Evolutionary conservation across 805 yeast species (phyloP).

Genomic region (Starmerella gropengiesseri): DNA sequence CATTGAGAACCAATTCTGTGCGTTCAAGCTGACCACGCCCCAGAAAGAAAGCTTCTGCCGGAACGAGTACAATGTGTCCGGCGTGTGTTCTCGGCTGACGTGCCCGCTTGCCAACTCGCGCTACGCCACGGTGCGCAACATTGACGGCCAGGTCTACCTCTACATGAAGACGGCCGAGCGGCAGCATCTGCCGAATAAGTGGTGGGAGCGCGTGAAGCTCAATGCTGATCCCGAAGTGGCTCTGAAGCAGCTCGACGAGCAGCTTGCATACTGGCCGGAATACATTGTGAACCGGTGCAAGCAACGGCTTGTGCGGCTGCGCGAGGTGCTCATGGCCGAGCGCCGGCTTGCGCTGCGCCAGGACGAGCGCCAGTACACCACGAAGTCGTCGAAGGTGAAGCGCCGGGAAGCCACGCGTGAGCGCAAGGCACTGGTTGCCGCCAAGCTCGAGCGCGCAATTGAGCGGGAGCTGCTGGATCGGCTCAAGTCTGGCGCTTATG

Average conservation of each 20-base stretch:
- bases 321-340: conserved; percentile 91
- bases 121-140: conserved; percentile 31
- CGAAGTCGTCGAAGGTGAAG: conserved; percentile 85
- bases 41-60: conserved; percentile 88
- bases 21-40: conserved; percentile 77
- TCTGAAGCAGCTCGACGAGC: conserved; percentile 75
- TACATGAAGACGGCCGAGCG: conserved; percentile 98
- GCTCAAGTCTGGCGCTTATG: conserved; percentile 94
- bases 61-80: conserved; percentile 91
- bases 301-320: conserved; percentile 86
- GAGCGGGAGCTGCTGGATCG: conserved; percentile 92
- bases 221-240: conserved; percentile 85
- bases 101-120: conserved; percentile 81
- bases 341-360: conserved; percentile 83
- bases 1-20: conserved; percentile 88
- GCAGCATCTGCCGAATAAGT: conserved; percentile 84
- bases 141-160: conserved; percentile 30
- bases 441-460: conserved; percentile 90
- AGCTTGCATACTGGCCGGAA: conserved; percentile 85
- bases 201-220: conserved; percentile 91
- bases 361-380: conserved; percentile 78
- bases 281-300: conserved; percentile 86
- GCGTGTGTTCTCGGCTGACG: conserved; percentile 83
- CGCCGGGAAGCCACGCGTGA: conserved; percentile 91
- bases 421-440: conserved; percentile 92